phyloP scores from a whole-genome alignment of 2,329 filamentous ascomycete genomes.

The Sphaerulina populicola region DNA sequence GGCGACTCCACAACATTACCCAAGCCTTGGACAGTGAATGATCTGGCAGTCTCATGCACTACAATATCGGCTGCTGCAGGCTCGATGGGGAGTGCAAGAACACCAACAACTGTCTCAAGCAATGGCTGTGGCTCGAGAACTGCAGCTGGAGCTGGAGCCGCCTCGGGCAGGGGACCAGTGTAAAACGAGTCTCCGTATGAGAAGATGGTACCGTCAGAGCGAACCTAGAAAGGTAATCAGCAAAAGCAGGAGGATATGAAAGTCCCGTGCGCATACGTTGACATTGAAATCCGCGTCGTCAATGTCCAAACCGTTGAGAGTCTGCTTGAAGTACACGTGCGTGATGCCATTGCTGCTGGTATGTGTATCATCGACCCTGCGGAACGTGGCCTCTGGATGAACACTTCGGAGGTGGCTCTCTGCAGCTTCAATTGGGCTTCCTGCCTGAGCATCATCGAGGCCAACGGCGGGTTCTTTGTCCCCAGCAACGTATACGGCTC shows the following conservation, averaged over 20 bases:
- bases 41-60: slow-evolving; percentile 24
- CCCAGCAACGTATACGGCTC: slow-evolving; percentile 15
- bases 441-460: neutral
- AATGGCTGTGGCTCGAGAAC: slow-evolving; percentile 40
- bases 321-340: slow-evolving; percentile 55
- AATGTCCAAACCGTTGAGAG: slow-evolving; percentile 49
- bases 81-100: slow-evolving; percentile 38
- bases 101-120: slow-evolving; percentile 36
- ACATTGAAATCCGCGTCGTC: slow-evolving; percentile 56
- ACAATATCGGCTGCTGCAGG: slow-evolving; percentile 35
- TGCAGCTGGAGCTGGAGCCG: slow-evolving; percentile 35
- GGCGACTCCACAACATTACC: slow-evolving; percentile 42
- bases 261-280: slow-evolving; percentile 41
- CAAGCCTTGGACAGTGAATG: slow-evolving; percentile 43
- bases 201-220: slow-evolving; percentile 47
- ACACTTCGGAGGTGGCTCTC: slow-evolving; percentile 31
- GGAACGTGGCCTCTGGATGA: slow-evolving; percentile 39
- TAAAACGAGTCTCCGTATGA: slow-evolving; percentile 49
- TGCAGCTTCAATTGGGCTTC: slow-evolving; percentile 29
- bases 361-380: slow-evolving; percentile 47
- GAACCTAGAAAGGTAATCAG: slow-evolving; percentile 35
- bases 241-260: neutral
- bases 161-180: slow-evolving; percentile 39
- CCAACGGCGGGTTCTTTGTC: slow-evolving; percentile 1
- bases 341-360: slow-evolving; percentile 48